Evolutionary conservation across 306 rosid genomes (phyloP), one percentile per base, ranked within the genome.

Genomic region (Ammopiptanthus mongolicus): DNA sequence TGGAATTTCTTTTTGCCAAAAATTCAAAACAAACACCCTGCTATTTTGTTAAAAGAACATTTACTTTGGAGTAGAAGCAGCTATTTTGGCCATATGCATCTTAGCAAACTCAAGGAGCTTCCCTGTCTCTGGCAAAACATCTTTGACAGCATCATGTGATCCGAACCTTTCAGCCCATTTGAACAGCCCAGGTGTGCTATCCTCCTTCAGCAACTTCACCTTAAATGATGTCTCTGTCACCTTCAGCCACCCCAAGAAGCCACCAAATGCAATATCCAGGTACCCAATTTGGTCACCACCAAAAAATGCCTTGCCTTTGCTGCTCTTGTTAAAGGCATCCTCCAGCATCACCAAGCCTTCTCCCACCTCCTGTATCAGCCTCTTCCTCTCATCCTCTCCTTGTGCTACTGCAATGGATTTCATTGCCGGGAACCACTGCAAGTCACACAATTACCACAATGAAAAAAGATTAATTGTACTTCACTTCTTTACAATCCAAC

Each of bases 261-360:
- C 5, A 11, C 97, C 97, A 10, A 89, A 75, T 29, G 89, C 89
- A 71, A 90, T 86, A 17, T 88, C 96, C 4, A 90, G 67, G 47
- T 53, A 81, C 33, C 91, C 97, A 51, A 89, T 73, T 44, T 59
- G 71, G 59, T 84, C 86, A 3, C 92, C 92, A 0, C 91, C 80
- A 1, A 87, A 89, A 64, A 86, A 91, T 2, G 69, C 50, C 69
- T 84, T 86, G 6, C 95, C 91, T 79, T 82, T 81, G 86, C 92
- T 84, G 8, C 28, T 18, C 2, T 64, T 83, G 8, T 31, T 62
- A 18, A 79, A 86, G 0, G 81, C 92, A 15, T 83, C 86, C 58
- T 91, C 92, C 69, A 91, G 15, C 19, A 74, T 56, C 0, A 10
- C 74, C 9, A 81, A 50, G 2, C 79, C 95, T 60, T 80, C 77